These are phyloP conservation scores for Beauveria caledonica DNA, from an alignment of 2,329 filamentous ascomycete genomes.

Conservation along the genomic window DNA sequence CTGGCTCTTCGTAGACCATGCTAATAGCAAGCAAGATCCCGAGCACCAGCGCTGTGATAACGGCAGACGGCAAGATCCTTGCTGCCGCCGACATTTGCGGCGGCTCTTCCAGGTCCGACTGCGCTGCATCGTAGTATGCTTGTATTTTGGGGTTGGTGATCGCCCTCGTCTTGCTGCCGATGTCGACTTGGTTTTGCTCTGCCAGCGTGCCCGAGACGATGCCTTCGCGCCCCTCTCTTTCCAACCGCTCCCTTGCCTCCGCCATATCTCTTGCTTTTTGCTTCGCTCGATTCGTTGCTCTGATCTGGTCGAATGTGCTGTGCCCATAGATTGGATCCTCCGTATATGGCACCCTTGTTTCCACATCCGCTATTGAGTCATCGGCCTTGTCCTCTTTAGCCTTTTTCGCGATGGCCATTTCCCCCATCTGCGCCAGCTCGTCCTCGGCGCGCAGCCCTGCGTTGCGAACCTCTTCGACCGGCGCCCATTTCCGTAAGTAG, in stretches of 20 bases:
- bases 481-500: constrained; percentile 46
- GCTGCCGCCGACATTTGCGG: constrained; percentile 33
- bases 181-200: constrained; percentile 17
- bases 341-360: constrained; percentile 19
- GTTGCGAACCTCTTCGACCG: constrained; percentile 53
- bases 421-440: constrained; percentile 48
- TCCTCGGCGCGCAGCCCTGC: constrained; percentile 55
- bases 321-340: constrained; percentile 48
- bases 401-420: constrained; percentile 19
- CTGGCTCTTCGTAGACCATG: constrained; percentile 46
- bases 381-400: constrained; percentile 17
- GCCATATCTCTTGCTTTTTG: constrained; percentile 18
- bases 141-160: constrained; percentile 31
- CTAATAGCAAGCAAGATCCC: constrained; percentile 35
- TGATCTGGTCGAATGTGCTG: constrained; percentile 49
- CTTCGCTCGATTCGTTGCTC: constrained; percentile 43
- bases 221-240: constrained; percentile 32
- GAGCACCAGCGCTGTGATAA: constrained; percentile 38
- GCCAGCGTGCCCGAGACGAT: constrained; percentile 32
- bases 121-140: constrained; percentile 36
- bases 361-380: constrained; percentile 16
- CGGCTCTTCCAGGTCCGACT: constrained; percentile 36
- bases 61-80: constrained; percentile 47
- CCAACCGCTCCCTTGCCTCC: background rate
- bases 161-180: constrained; percentile 27